Base-by-base conservation (phyloP, 768 basidiomycete genomes). In the Lentinula boryana region DNA sequence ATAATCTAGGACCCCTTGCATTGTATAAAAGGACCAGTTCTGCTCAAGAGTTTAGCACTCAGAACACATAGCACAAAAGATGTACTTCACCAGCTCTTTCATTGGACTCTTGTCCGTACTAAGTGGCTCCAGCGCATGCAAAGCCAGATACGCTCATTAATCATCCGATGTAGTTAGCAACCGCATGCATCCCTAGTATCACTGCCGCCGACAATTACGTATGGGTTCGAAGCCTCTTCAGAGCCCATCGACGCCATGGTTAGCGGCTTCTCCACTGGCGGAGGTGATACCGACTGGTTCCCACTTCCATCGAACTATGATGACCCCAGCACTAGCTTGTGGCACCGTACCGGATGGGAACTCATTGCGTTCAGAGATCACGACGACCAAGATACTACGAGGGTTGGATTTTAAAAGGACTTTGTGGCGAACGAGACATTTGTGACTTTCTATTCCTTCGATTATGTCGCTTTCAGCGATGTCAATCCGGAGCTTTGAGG, bases 111-210 rank as follows among this genome's bases (percentile, higher is more conserved):
- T 38, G 36, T 38, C 36, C 13, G 36, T 38, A n/a, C n/a, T n/a
- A 38, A 38, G 36, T 38, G 5, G 36, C 36, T 13, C 8, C 36
- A 38, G 8, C 36, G 36, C 36, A 38, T 38, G 13, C 36, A 9
- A 9, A 13, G 9, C 36, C 36, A 13, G 9, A 38, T 4, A 38
- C 13, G 13, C 36, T 38, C 9, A 38, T 38, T 13, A 38, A 9
- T 38, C 7, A 38, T 13, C 2, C 8, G 36, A 38, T 38, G 36
- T 27, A 27, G 27, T 27, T 27, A 3, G 36, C 36, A 13, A 38
- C 36, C 13, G 36, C 36, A 13, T 82, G 82, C 38, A 72, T 82
- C 35, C 62, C 77, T 56, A 75, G 77, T 23, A 38, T 80, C 58
- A 72, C n/a, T 61, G 59, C 33, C 8, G 48, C 46, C 7, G 38